Evolutionary conservation across 192 early-diverging fungal species (phyloP), one percentile per base, ranked within the genome.

Genomic region (Coemansia sp.): DNA sequence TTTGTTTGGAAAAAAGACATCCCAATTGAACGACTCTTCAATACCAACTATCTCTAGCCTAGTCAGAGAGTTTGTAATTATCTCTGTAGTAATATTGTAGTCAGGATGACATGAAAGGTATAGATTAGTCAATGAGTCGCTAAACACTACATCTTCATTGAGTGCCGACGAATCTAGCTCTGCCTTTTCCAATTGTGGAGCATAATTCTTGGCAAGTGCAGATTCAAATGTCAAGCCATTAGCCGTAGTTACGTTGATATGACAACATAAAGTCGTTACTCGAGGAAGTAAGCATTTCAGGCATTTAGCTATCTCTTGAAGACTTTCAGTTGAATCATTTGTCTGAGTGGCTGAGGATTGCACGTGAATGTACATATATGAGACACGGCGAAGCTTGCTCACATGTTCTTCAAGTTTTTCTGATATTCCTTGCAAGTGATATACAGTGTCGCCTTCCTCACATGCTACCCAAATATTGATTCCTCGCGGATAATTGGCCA

Each of bases 21-120:
- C 10, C 55, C 55, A 56, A 23, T 33, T 21, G 20, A 56, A 56
- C 16, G 55, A 56, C 11, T 56, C 55, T 21, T 56, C 55, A 34
- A 56, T 16, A 34, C 26, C 14, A 14, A 26, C 8, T 34, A 56
- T 26, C 9, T 56, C 55, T 18, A 56, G 55, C 14, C 26, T 26
- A 15, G 26, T 56, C 11, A 56, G 23, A 26, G 4, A 30, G 2
- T 8, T 30, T 33, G 16, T 16, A 21, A 26, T 33, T 10, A 56
- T 56, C 0, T 33, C 16, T 34, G 55, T 6, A 34, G 8, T 9
- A 16, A 16, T 15, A 56, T 11, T 15, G 26, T 11, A 6, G 10
- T 18, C 55, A 15, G 55, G 26, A 14, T 15, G 20, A 9, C 55
- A 56, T 26, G 23, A 56, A 26, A 56, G 23, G 11, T 15, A 9